Base-by-base conservation (phyloP, 352 stramenopile genomes). In the Phytophthora uliginosa region DNA sequence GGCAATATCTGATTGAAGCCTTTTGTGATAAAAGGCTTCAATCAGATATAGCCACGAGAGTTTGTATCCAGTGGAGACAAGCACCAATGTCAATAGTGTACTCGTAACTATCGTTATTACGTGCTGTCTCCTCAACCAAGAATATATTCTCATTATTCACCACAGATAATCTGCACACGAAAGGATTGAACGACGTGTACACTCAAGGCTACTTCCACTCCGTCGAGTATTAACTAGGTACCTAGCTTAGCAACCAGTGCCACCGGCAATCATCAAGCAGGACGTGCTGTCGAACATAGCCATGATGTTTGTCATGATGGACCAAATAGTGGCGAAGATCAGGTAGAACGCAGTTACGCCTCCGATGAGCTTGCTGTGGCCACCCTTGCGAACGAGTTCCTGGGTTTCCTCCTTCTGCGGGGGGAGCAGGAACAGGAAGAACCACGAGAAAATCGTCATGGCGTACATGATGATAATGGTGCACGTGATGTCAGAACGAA, bases 251-350 rank as follows among this genome's bases (percentile, higher is more conserved):
- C 54, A 60, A 7, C 54, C 54, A 18, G 28, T 48, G n/a, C 48
- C 48, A 9, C 61, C 61, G 10, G 63, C 63, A 40, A 69, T 69
- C 6, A 69, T 31, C 13, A 69, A 18, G 10, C 52, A 69, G 36
- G 63, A 61, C 10, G 63, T 69, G 31, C 50, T 62, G 18, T 53
- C 24, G 15, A 56, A 69, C 17, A 69, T 69, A n/a, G 63, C 63
- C 63, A 69, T 58, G 18, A 69, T 57, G 53, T 69, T 69, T 9
- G 63, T 63, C 63, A 58, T 63, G 17, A 69, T 9, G 1, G 52
- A 69, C 63, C 63, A 69, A 0, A 69, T 15, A 2, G 57, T 48
- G 4, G 63, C 63, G 13, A 69, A 69, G 8, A 28, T 36, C 15
- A 69, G n/a, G 40, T 69, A 69, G 40, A 56, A 62, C 6, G 50